Percentiles rank a stretch among this genome's conserved stretches.
Conservation (phyloP, 805 yeast species). For the Barnettozyma sp. region DNA sequence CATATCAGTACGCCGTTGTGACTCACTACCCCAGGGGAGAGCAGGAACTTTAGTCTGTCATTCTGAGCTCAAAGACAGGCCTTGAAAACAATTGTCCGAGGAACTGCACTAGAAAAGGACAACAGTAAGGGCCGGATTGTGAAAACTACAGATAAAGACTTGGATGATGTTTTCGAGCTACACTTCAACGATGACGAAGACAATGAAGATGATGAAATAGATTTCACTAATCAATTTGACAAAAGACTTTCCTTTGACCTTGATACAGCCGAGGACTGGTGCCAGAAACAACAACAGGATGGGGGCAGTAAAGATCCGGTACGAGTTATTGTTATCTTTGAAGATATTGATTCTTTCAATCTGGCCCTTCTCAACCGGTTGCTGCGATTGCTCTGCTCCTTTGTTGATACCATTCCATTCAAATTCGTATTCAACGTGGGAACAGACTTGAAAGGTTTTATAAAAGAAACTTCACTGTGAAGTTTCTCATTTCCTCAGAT, state of each 20-base stretch:
- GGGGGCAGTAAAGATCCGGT: conserved; percentile 6
- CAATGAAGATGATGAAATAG: conserved; percentile 13
- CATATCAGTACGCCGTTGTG: too few species aligned
- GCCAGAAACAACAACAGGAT: conserved; percentile 9
- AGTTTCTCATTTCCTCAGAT: conserved; percentile 11
- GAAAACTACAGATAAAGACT: not conserved
- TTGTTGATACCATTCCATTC: conserved; percentile 16
- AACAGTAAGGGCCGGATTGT: not conserved
- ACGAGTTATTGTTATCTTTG: conserved; percentile 19
- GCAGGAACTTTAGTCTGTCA: conserved; percentile 11
- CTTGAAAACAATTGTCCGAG: conserved; percentile 18
- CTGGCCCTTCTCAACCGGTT: conserved; percentile 16
- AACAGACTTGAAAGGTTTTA: conserved; percentile 16
- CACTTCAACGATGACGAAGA: conserved; percentile 12
- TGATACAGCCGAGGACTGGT: conserved; percentile 23
- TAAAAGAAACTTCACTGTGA: conserved; percentile 16
- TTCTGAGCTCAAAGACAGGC: conserved; percentile 20
- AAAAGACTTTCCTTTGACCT: conserved; percentile 22
- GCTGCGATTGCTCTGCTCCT: conserved; percentile 14
- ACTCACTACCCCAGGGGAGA: too few species aligned
- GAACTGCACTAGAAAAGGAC: conserved; percentile 7
- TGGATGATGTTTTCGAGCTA: conserved; percentile 6
- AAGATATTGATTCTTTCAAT: conserved; percentile 24
- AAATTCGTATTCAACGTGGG: conserved; percentile 23
- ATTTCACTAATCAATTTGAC: conserved; percentile 14